Evolutionary conservation across 768 basidiomycete genomes (phyloP), one percentile per base, ranked within the genome.

Genomic region (Boletus subparvulus): DNA sequence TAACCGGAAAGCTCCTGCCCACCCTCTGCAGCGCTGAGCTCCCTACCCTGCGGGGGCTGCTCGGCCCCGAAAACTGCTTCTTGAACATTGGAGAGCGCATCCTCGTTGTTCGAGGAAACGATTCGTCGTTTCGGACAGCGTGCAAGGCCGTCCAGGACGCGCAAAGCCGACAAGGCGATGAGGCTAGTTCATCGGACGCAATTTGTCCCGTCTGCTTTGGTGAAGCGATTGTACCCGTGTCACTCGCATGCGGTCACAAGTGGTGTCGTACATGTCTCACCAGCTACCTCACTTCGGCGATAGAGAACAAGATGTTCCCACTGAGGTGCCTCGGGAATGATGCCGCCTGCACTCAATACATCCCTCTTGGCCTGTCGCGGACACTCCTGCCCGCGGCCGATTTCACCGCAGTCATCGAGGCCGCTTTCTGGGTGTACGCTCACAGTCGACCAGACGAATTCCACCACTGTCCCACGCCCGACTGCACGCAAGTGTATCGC

Each of bases 401-500:
- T 21, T 84, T 89, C 63, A 76, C 82, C 28, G 73, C 78, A 0
- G 61, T 92, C 35, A 72, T 82, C 17, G 75, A 82, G 13, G 81
- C 87, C 0, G 80, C 89, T 0, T 85, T 87, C 61, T 74, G 81
- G n/a, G 69, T 80, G 0, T 77, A 91, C 64, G 75, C 90, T 19
- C 82, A 85, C 56, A 71, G 80, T 3, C 80, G 80, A 37, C 77
- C 87, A 0, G 71, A 77, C 9, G 86, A 90, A 55, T 87, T 87
- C 61, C 78, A 82, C 56, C 86, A 83, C 61, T 93, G 91, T 70
- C 90, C 91, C 0, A 86, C 89, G 0, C 86, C 91, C 0, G 88
- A 92, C 66, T 93, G 91, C 62, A 75, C 76, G 0, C 86, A 90
- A 62, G 77, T 91, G 7, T 93, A 92, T 66, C 83, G 88, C 28